Percentiles rank a stretch among this genome's conserved stretches.
Evolutionary conservation across 1,284 basidiomycete genomes (phyloP).

Genomic region (Cutaneotrichosporon sp.): DNA sequence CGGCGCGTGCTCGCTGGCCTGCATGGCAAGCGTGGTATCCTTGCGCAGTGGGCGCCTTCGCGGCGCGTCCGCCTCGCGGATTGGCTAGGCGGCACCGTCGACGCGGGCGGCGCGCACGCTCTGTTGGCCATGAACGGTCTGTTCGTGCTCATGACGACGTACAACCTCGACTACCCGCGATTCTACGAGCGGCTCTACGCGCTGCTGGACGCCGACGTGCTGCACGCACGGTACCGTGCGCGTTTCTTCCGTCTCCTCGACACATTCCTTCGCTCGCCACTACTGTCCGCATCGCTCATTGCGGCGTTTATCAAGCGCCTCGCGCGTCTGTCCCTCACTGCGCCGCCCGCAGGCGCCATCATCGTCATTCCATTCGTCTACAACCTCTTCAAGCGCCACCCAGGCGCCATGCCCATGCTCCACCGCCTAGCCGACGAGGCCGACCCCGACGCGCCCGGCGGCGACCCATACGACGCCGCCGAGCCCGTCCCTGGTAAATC

Average conservation of each 20-base stretch:
- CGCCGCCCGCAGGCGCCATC: slow-evolving; percentile 84
- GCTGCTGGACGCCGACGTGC: slow-evolving; percentile 75
- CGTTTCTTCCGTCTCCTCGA: slow-evolving; percentile 92
- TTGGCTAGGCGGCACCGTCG: slow-evolving; percentile 84
- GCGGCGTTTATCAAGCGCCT: slow-evolving; percentile 93
- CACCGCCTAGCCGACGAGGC: slow-evolving; percentile 55
- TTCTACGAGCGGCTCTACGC: slow-evolving; percentile 93
- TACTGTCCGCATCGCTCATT: slow-evolving; percentile 79
- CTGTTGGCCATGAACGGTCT: slow-evolving; percentile 86
- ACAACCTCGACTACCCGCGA: slow-evolving; percentile 93
- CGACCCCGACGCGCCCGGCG: slow-evolving; percentile 42
- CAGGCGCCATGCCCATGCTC: slow-evolving; percentile 86
- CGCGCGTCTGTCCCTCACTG: slow-evolving; percentile 71
- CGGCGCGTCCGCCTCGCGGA: slow-evolving; percentile 77
- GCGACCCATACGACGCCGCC: slow-evolving; percentile 55
- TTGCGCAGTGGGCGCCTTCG: slow-evolving; percentile 39
- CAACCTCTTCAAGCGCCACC: slow-evolving; percentile 89
- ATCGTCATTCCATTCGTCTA: slow-evolving; percentile 90
- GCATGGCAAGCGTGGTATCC: slow-evolving; percentile 43
- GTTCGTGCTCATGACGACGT: slow-evolving; percentile 84
- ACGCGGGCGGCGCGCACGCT: slow-evolving; percentile 78
- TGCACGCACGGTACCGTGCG: slow-evolving; percentile 87
- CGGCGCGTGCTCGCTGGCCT: slow-evolving; percentile 37
- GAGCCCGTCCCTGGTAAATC: slow-evolving; percentile 73
- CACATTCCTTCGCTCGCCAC: slow-evolving; percentile 84